A percentile compares a stretch with the other conserved stretches of the same genome.
Evolutionary conservation across 768 basidiomycete species (phyloP).

Genomic region (Symmetrospora coprosmae): DNA sequence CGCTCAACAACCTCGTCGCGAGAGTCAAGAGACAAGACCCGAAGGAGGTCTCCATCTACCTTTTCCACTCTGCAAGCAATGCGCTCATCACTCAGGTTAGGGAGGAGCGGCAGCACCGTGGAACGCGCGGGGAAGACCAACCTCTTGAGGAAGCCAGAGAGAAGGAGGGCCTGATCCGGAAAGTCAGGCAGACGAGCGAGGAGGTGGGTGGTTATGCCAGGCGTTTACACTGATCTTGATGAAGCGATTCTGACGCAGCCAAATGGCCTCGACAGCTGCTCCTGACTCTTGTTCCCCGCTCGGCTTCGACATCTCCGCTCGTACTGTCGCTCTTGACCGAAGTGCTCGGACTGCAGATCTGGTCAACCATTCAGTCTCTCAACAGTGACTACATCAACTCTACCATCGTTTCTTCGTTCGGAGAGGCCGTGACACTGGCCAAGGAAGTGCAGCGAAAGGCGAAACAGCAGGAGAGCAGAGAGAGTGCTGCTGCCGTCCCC

Average conservation of each 20-base stretch:
- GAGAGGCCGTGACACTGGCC: not conserved
- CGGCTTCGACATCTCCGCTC: not conserved
- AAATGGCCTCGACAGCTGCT: slow-evolving; percentile 1
- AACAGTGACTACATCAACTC: slow-evolving; percentile 19
- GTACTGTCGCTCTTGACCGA: slow-evolving; percentile 17
- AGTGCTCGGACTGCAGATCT: slow-evolving; percentile 16
- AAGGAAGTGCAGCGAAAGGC: slow-evolving; percentile 1
- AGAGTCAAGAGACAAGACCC: slow-evolving; percentile 6
- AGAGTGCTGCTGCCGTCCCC: not conserved
- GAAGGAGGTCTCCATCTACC: slow-evolving; percentile 23
- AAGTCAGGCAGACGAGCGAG: slow-evolving; percentile 12
- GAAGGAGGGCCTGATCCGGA: not conserved
- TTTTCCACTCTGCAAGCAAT: slow-evolving; percentile 21
- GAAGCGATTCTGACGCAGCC: too few relatives aligned
- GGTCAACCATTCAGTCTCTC: slow-evolving; percentile 14
- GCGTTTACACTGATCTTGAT: too few relatives aligned
- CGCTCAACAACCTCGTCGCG: slow-evolving; percentile 3
- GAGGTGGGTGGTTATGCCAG: not conserved
- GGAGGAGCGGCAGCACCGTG: not conserved
- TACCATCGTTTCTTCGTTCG: slow-evolving; percentile 8
- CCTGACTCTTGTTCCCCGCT: slow-evolving; percentile 6
- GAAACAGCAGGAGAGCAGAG: not conserved
- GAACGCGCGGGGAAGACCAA: not conserved
- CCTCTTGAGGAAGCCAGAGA: not conserved
- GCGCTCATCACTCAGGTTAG: slow-evolving; percentile 9